Evolutionary conservation across 2,329 filamentous ascomycete genomes (phyloP), one percentile per base, ranked within the genome.

Genomic region (Alternaria panax): DNA sequence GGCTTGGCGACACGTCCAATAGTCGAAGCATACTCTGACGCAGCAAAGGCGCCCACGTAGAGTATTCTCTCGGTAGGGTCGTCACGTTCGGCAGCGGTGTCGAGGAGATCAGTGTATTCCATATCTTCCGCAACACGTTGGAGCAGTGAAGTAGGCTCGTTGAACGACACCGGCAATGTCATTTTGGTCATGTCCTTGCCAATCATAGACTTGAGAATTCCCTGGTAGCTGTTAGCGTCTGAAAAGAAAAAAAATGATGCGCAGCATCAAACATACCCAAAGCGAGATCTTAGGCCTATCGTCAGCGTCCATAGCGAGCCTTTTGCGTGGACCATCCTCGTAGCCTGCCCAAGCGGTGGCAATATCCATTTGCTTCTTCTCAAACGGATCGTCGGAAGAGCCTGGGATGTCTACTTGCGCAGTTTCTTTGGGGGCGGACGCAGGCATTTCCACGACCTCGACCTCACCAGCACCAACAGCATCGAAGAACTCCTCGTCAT

Each of bases 121-220:
- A 99, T 94, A 74, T 99, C 95, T 80, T 99, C 95, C 5, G 92
- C 92, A 42, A 96, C 94, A 75, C 95, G 92, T 78, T 98, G 95
- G 8, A 99, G 85, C 12, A 99, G 83, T 6, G 95, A 98, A 0
- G 95, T 99, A 0, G 95, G 95, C 79, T 99, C 95, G 80, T 99
- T 99, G 83, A 99, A 98, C 0, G 95, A 97, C 2, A 99, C 95
- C 0, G 95, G 95, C 20, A 99, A 82, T 0, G 95, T 98, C 94
- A 99, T 99, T 83, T 96, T 98, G 36, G 95, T 98, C 95, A 99
- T 98, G 75, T 99, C 95, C 78, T 99, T 98, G 64, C 95, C 95
- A 79, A 99, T 97, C 95, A 99, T 98, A 22, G 94, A 98, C 82
- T 98, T 99, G 64, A 99, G 82, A 69, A 99, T 97, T 67, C 91